phyloP scores from a whole-genome alignment of 352 stramenopile species.

The Phytophthora sp. region DNA sequence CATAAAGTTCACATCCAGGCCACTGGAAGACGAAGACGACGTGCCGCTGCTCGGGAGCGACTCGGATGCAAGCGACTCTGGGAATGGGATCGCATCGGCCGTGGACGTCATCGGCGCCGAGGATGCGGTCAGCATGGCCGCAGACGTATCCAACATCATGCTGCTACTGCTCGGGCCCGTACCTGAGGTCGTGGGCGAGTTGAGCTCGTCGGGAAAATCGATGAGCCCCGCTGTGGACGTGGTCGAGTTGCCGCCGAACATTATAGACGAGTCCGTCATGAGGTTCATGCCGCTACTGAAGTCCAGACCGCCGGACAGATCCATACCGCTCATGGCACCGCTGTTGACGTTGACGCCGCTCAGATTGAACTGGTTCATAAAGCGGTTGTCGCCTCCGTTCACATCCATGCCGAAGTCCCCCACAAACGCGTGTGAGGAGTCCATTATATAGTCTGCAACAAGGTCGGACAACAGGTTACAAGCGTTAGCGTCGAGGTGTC shows the following conservation, averaged over 20 bases:
- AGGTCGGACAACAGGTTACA: not conserved
- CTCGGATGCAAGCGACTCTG: slow-evolving; percentile 71
- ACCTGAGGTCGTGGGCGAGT: slow-evolving; percentile 55
- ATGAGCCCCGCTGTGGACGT: slow-evolving; percentile 63
- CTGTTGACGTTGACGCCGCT: slow-evolving; percentile 24
- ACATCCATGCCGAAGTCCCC: slow-evolving; percentile 77
- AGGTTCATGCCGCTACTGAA: slow-evolving; percentile 73
- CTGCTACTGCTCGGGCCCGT: slow-evolving; percentile 24
- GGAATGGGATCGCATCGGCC: slow-evolving; percentile 77
- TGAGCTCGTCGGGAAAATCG: slow-evolving; percentile 88
- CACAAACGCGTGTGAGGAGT: slow-evolving; percentile 76
- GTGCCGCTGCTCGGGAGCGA: slow-evolving; percentile 36
- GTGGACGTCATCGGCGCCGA: slow-evolving; percentile 41
- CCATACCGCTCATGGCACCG: slow-evolving; percentile 48
- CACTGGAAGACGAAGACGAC: slow-evolving; percentile 53
- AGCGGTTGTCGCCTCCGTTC: slow-evolving; percentile 68
- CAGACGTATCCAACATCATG: slow-evolving; percentile 36
- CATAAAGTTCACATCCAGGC: slow-evolving; percentile 49
- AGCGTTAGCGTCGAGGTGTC: slow-evolving; percentile 3
- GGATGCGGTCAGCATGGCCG: slow-evolving; percentile 37
- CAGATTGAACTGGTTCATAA: slow-evolving; percentile 79
- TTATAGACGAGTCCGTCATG: slow-evolving; percentile 63
- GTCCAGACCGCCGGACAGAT: slow-evolving; percentile 57
- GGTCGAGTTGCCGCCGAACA: slow-evolving; percentile 36
- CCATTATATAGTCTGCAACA: slow-evolving; percentile 50